Conservation (phyloP, 2,329 filamentous ascomycete species). For the Corynespora cassiicola region DNA sequence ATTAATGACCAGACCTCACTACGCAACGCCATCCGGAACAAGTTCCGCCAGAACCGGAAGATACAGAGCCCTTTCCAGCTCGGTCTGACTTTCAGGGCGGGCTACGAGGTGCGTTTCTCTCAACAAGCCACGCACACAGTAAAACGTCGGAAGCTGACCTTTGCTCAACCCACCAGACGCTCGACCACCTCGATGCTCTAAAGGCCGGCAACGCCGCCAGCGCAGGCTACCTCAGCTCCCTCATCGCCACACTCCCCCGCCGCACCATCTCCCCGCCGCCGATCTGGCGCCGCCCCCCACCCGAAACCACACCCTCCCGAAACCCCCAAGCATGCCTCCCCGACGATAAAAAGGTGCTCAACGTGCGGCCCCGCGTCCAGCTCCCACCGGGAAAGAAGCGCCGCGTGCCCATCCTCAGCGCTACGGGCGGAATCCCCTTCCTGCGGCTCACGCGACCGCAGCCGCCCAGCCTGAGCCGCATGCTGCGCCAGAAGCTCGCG, state of each 20-base stretch:
- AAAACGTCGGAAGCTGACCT: neutral
- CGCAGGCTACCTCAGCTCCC: conserved; percentile 23
- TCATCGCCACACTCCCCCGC: conserved; percentile 49
- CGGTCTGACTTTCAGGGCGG: conserved; percentile 67
- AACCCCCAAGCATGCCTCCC: conserved; percentile 43
- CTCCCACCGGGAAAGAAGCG: conserved; percentile 62
- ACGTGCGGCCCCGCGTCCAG: conserved; percentile 55
- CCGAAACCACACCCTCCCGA: conserved; percentile 13
- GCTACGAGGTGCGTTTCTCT: conserved; percentile 64
- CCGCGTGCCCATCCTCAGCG: conserved; percentile 65
- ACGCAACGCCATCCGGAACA: conserved; percentile 64
- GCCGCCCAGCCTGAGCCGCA: conserved; percentile 62
- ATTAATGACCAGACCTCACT: conserved; percentile 60
- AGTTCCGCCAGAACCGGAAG: conserved; percentile 66
- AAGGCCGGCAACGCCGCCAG: conserved; percentile 36
- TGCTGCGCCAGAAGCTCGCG: conserved; percentile 61
- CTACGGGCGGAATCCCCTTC: conserved; percentile 66
- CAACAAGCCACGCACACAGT: neutral
- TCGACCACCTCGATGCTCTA: conserved; percentile 53
- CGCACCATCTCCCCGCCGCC: conserved; percentile 14
- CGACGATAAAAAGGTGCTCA: conserved; percentile 51
- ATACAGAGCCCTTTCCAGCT: conserved; percentile 67
- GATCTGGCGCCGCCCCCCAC: no score
- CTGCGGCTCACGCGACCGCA: conserved; percentile 72
- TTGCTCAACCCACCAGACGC: conserved; percentile 33